phyloP scores from a whole-genome alignment of 148 eudicot species.

The Rhododendron ferrugineum region DNA sequence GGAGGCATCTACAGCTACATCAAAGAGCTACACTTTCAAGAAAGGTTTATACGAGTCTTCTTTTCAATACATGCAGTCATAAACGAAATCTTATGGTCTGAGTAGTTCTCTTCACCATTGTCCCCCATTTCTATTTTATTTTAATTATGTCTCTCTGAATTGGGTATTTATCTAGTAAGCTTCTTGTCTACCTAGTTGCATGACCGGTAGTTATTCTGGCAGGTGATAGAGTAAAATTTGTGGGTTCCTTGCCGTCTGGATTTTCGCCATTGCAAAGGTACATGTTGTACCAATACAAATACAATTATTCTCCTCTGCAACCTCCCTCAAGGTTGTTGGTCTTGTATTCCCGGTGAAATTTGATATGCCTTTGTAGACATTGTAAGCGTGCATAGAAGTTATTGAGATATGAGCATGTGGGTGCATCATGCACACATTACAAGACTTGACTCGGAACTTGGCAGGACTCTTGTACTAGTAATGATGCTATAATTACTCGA shows the following conservation, averaged over 20 bases:
- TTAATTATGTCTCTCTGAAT: not conserved
- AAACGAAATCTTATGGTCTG: not conserved
- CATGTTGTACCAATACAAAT: not conserved
- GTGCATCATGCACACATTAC: not conserved
- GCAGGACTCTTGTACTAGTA: not conserved
- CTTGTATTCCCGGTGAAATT: not conserved
- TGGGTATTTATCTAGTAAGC: not conserved
- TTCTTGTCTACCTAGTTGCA: not conserved
- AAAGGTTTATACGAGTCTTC: slow-evolving; percentile 43
- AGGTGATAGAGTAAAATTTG: slow-evolving; percentile 89
- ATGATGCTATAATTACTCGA: not conserved
- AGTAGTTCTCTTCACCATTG: not conserved
- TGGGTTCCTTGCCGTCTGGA: slow-evolving; percentile 47
- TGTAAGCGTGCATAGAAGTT: not conserved
- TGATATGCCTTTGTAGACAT: not conserved
- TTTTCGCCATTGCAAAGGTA: slow-evolving; percentile 52
- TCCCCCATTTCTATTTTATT: not conserved
- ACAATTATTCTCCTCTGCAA: not conserved
- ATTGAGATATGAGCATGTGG: not conserved
- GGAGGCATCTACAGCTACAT: slow-evolving; percentile 88
- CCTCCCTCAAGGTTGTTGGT: not conserved
- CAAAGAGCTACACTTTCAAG: slow-evolving; percentile 66
- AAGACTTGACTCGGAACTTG: not conserved
- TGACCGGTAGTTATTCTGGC: slow-evolving; percentile 13
- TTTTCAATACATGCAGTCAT: not conserved